Base-by-base conservation (phyloP, 177 flowering plant species). In the Vitis hybrid region DNA sequence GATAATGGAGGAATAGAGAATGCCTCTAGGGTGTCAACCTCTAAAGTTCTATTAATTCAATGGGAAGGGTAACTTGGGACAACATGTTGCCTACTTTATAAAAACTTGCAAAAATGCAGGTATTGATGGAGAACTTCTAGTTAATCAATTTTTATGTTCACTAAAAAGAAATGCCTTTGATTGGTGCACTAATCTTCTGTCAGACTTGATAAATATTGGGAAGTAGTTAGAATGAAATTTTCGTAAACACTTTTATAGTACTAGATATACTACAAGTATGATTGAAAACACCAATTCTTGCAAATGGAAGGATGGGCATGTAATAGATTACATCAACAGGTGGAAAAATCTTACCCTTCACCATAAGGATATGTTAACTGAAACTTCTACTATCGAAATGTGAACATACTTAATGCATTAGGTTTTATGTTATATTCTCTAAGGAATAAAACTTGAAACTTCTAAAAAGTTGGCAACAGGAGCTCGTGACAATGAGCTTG, bases 51-150 rank as follows among this genome's bases (percentile, higher is more conserved):
- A 27, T 4, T 27, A 27, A 27, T 73, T 73, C 16, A 68, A 68
- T 55, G 67, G 68, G 16, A 73, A 68, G 3, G 55, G 56, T 1
- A 56, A 73, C 24, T 56, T 46, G 11, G 55, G 19, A 11, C 67
- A 68, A 54, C 72, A 73, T 14, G 3, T 73, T 12, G 62, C 71
- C 16, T 19, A 73, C 32, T 73, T 67, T 9, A 13, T 68, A 0
- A 62, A 73, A 14, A 73, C 72, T 11, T 73, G 67, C 15, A 67
- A 57, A 6, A 40, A 50, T 62, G 66, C 72, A 5, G 48, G 56
- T 1, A 62, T 19, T 18, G 55, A 69, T 18, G 76, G 67, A 4
- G 68, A 74, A 54, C 48, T 68, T 1, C 15, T 52, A 1, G 65
- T 69, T 1, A 69, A 64, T 11, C 27, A 74, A 16, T 69, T 65